These are phyloP conservation scores for Candida frijolesensis DNA, from an alignment of 1,139 yeast genomes.

Conservation along the genomic window DNA sequence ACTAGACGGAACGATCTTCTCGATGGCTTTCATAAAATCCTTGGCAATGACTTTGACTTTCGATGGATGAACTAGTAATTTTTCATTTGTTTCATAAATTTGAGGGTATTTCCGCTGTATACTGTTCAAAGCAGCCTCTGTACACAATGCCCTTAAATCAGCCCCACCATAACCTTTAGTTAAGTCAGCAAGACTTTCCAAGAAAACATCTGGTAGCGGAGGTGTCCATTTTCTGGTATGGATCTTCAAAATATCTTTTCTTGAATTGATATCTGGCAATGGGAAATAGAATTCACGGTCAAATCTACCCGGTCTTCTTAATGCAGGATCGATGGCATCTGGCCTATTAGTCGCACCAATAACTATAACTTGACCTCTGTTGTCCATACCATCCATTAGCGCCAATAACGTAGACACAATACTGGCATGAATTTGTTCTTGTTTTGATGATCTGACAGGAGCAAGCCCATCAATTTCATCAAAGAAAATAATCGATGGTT, in stretches of 20 bases:
- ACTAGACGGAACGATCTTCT: slow-evolving; percentile 88
- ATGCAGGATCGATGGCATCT: slow-evolving; percentile 95
- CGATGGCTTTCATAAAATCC: slow-evolving; percentile 86
- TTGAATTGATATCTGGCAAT: slow-evolving; percentile 78
- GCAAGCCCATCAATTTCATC: slow-evolving; percentile 99
- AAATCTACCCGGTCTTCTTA: slow-evolving; percentile 96
- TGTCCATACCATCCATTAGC: slow-evolving; percentile 99
- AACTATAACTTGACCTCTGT: slow-evolving; percentile 92
- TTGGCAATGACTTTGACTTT: slow-evolving; percentile 76
- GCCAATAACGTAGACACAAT: slow-evolving; percentile 94
- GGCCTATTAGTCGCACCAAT: slow-evolving; percentile 99
- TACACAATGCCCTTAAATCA: slow-evolving; percentile 89
- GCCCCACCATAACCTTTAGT: slow-evolving; percentile 99
- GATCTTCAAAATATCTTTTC: slow-evolving; percentile 75
- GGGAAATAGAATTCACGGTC: slow-evolving; percentile 97
- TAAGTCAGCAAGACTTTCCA: slow-evolving; percentile 68
- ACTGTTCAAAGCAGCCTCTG: slow-evolving; percentile 92
- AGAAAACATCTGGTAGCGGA: slow-evolving; percentile 57
- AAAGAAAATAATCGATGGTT: slow-evolving; percentile 92
- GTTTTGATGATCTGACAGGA: slow-evolving; percentile 95
- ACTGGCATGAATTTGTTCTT: slow-evolving; percentile 97
- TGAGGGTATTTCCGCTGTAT: slow-evolving; percentile 94
- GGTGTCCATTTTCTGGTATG: slow-evolving; percentile 93
- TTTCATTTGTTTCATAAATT: slow-evolving; percentile 77
- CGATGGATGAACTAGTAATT: slow-evolving; percentile 70